Conservation (phyloP, 1,139 yeast genomes). For the Groenewaldozyma sp. region DNA sequence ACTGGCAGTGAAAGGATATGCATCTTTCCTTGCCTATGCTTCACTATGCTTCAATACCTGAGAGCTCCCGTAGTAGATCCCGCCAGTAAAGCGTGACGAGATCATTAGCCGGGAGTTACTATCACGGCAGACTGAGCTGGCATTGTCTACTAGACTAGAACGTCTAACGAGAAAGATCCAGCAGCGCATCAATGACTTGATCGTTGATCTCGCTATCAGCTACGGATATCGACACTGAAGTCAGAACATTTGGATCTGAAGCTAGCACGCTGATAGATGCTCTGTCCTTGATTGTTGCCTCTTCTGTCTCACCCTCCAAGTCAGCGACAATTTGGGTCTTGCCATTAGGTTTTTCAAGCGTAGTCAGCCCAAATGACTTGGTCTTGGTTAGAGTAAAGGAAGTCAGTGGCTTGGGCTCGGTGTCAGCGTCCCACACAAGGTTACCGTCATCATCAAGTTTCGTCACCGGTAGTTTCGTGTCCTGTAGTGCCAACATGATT, state of each 20-base stretch:
- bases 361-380: constrained; percentile 59
- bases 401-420: constrained; percentile 30
- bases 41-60: too few relatives aligned
- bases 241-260: constrained; percentile 19
- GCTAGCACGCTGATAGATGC: constrained; percentile 30
- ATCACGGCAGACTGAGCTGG: too few relatives aligned
- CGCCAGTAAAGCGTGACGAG: too few relatives aligned
- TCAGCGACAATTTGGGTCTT: constrained; percentile 48
- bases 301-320: constrained; percentile 75
- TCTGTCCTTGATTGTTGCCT: constrained; percentile 39
- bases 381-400: constrained; percentile 32
- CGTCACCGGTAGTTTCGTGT: constrained; percentile 56
- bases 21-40: too few relatives aligned
- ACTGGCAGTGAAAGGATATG: too few relatives aligned
- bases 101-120: too few relatives aligned
- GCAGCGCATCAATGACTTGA: neutral
- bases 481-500: constrained; percentile 51
- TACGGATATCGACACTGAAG: constrained; percentile 14
- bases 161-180: neutral
- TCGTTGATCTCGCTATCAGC: neutral
- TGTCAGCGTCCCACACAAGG: constrained; percentile 36
- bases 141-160: too few relatives aligned
- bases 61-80: too few relatives aligned
- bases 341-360: constrained; percentile 7
- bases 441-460: constrained; percentile 32